Base-by-base conservation (phyloP, 495 filamentous ascomycete species). In the Jackrogersella multiformis region DNA sequence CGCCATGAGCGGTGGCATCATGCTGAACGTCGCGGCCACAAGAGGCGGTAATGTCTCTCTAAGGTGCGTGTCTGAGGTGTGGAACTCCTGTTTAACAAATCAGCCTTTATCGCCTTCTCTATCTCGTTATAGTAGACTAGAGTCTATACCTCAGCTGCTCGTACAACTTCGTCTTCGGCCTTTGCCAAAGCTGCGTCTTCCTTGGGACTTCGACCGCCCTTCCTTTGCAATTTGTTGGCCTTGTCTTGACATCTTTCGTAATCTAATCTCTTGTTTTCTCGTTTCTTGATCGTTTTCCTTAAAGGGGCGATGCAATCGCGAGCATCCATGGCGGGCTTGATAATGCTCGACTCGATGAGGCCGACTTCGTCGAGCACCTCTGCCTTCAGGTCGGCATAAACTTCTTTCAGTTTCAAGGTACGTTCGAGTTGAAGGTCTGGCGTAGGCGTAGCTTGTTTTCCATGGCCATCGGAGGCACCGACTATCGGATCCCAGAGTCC, bases 251-350 rank as follows among this genome's bases (percentile, higher is more conserved):
- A 88, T 61, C 89, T 88, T 77, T 98, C 94, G 71, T 88, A 97
- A 74, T 97, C 94, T 44, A 95, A 71, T 83, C 96, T 90, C 77
- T 89, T 92, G 69, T 96, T 90, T 70, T 96, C 92, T 38, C 94
- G 83, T 73, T 92, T 94, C 80, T 97, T 97, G 75, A 98, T 94
- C 2, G 90, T 90, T 77, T 94, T 97, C 72, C 93, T 90, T 74
- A 97, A 82, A 0, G 92, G 90, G 57, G 86, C 82, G 59, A 97
- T 81, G 39, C 75, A 87, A 49, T 90, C 87, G 71, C 89, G 90
- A 2, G 91, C 92, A 51, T 90, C 84, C 16, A 81, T 82, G 3
- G 91, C 89, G 1, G 94, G 93, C 63, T 82, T 82, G 36, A 96
- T 83, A 56, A 97, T 85, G 52, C 87, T 85, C 0, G 78, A 75